Percentiles rank a stretch among this genome's conserved stretches.
These are phyloP conservation scores for Hsuehochloa calcarea DNA, from an alignment of 176 grass and related monocot genomes.

Conservation along the genomic window DNA sequence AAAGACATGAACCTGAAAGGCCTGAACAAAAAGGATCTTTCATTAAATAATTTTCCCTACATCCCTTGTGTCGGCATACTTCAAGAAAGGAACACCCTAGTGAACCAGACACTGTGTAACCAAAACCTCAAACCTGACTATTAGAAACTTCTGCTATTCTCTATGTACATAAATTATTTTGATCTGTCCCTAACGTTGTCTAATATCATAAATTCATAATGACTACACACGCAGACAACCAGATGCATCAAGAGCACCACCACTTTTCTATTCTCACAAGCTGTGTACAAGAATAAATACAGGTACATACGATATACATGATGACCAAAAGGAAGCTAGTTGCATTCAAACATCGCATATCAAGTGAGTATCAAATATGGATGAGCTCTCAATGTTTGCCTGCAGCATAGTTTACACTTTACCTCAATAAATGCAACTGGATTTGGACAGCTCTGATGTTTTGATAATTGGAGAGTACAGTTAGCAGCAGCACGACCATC, in stretches of 20 bases:
- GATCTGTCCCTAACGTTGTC: neutral
- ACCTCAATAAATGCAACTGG: slow-evolving; percentile 86
- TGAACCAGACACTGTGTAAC: neutral
- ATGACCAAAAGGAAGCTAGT: neutral
- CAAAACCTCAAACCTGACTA: slow-evolving; percentile 3
- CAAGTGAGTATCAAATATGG: neutral
- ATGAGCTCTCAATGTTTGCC: slow-evolving; percentile 13
- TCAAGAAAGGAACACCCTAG: neutral
- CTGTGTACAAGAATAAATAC: slow-evolving; percentile 16
- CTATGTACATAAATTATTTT: slow-evolving; percentile 1
- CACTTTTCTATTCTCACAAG: slow-evolving; percentile 9
- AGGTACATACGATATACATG: slow-evolving; percentile 6
- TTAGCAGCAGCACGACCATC: slow-evolving; percentile 86
- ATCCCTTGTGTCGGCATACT: neutral
- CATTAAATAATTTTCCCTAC: neutral
- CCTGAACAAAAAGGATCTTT: neutral
- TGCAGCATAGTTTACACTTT: slow-evolving; percentile 32
- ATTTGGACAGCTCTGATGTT: slow-evolving; percentile 76
- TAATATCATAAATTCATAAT: slow-evolving; percentile 2
- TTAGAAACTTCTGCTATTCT: neutral
- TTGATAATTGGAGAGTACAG: slow-evolving; percentile 78
- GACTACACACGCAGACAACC: neutral
- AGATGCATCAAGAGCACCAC: neutral
- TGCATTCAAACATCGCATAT: slow-evolving; percentile 8
- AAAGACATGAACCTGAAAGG: neutral